Evolutionary conservation across 1,139 yeast species (phyloP).

Genomic region (Blastobotrys indianensis): DNA sequence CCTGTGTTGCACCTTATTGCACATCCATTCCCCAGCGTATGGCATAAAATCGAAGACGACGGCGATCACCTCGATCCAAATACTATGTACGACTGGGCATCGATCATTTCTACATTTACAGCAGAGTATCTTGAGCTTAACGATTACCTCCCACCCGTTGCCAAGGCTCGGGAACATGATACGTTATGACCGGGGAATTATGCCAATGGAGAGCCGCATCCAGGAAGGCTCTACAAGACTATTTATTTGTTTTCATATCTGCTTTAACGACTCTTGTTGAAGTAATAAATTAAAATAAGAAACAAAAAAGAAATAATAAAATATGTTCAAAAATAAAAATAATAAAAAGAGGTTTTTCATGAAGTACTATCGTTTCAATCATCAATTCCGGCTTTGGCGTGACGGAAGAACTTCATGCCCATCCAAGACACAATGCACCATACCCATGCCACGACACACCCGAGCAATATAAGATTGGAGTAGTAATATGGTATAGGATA

Average conservation of each 20-base stretch:
- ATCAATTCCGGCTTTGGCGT: constrained; percentile 51
- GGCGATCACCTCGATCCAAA: constrained; percentile 32
- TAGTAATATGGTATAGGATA: constrained; percentile 42
- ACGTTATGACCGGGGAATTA: no score
- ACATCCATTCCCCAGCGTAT: constrained; percentile 41
- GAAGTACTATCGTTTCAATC: constrained; percentile 5
- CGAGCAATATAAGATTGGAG: constrained; percentile 47
- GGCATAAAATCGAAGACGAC: constrained; percentile 45
- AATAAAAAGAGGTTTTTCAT: no score
- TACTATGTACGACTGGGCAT: constrained; percentile 36
- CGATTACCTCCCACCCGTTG: constrained; percentile 3
- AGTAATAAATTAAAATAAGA: no score
- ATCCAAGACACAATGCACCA: constrained; percentile 75
- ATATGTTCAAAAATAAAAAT: no score
- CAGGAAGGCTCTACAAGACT: no score
- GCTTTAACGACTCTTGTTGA: no score
- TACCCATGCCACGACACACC: constrained; percentile 58
- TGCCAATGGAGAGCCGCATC: no score
- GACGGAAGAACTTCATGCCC: constrained; percentile 70
- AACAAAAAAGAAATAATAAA: no score
- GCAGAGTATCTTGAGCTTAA: constrained; percentile 32
- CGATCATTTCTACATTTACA: constrained; percentile 31
- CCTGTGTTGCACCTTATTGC: constrained; percentile 50
- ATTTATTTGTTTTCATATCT: no score
- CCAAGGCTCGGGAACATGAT: no score